These are phyloP conservation scores for Allium fistulosum DNA, from an alignment of 106 monocot genomes.

Conservation along the genomic window DNA sequence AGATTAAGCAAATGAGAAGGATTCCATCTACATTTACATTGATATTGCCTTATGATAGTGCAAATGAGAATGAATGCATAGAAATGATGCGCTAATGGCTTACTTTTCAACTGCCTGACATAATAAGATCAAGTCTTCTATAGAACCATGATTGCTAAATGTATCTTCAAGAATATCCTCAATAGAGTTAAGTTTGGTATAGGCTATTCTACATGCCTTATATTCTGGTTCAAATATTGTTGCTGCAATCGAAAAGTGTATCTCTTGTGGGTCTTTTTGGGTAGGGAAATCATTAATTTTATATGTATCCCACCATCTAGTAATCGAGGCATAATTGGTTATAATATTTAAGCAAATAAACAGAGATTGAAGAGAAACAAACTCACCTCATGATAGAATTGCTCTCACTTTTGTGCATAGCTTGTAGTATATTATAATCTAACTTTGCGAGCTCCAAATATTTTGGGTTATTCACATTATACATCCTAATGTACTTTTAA, in stretches of 20 bases:
- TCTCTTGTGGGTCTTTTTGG: slow-evolving; percentile 16
- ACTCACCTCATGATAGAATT: background rate
- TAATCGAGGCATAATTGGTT: background rate
- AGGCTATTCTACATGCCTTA: slow-evolving; percentile 16
- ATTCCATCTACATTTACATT: slow-evolving; percentile 14
- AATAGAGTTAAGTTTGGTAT: slow-evolving; percentile 28
- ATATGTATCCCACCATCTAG: slow-evolving; percentile 25
- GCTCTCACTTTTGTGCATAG: background rate
- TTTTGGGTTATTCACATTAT: slow-evolving; percentile 5
- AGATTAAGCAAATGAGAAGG: slow-evolving; percentile 6
- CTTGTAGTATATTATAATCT: background rate
- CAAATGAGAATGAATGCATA: background rate
- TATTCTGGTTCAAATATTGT: slow-evolving; percentile 21
- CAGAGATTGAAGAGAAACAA: background rate
- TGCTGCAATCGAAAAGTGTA: slow-evolving; percentile 26
- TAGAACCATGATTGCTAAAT: slow-evolving; percentile 19
- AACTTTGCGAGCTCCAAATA: slow-evolving; percentile 4
- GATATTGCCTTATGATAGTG: background rate
- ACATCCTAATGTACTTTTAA: background rate
- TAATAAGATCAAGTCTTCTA: slow-evolving; percentile 10
- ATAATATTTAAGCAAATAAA: too few species aligned
- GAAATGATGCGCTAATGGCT: background rate
- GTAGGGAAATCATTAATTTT: slow-evolving; percentile 4
- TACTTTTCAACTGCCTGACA: slow-evolving; percentile 19
- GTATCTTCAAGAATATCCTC: slow-evolving; percentile 15